Percentiles rank a stretch among this genome's conserved stretches.
These are phyloP conservation scores for Hortaea sp. DNA, from an alignment of 2,329 filamentous ascomycete species.

Conservation along the genomic window DNA sequence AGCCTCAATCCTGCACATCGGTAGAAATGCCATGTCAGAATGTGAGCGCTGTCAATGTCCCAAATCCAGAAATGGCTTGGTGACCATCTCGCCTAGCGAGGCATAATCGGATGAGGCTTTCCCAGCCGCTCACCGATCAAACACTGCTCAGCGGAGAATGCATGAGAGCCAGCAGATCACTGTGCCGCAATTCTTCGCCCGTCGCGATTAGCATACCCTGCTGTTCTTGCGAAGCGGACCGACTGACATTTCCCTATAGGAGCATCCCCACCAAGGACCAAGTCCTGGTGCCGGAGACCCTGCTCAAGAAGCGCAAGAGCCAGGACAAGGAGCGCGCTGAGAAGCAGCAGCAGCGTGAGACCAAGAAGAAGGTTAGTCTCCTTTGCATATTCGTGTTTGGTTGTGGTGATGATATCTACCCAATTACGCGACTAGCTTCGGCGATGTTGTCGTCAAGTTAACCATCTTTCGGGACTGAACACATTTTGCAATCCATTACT, in stretches of 20 bases:
- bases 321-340: slow-evolving; percentile 98
- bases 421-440: slow-evolving; percentile 74
- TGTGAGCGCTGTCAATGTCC: slow-evolving; percentile 16
- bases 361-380: slow-evolving; percentile 74
- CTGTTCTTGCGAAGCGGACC: slow-evolving; percentile 53
- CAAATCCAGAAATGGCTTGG: slow-evolving; percentile 13
- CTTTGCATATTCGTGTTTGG: slow-evolving; percentile 10
- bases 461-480: slow-evolving; percentile 99
- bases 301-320: slow-evolving; percentile 99
- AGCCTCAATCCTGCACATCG: slow-evolving; percentile 26
- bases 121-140: slow-evolving; percentile 62
- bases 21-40: slow-evolving; percentile 28
- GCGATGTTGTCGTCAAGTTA: slow-evolving; percentile 96
- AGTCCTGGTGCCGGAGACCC: slow-evolving; percentile 95
- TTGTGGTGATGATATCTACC: slow-evolving; percentile 78
- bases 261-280: slow-evolving; percentile 89
- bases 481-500: slow-evolving; percentile 1
- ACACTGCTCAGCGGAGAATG: slow-evolving; percentile 36
- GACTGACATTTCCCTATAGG: slow-evolving; percentile 56
- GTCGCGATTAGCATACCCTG: slow-evolving; percentile 47
- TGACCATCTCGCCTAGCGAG: slow-evolving; percentile 21
- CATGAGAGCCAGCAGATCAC: slow-evolving; percentile 61
- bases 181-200: slow-evolving; percentile 87
- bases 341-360: slow-evolving; percentile 44
- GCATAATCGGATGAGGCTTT: slow-evolving; percentile 19